Conservation (phyloP, 192 early-diverging fungal genomes). For the Linnemannia schmuckeri region DNA sequence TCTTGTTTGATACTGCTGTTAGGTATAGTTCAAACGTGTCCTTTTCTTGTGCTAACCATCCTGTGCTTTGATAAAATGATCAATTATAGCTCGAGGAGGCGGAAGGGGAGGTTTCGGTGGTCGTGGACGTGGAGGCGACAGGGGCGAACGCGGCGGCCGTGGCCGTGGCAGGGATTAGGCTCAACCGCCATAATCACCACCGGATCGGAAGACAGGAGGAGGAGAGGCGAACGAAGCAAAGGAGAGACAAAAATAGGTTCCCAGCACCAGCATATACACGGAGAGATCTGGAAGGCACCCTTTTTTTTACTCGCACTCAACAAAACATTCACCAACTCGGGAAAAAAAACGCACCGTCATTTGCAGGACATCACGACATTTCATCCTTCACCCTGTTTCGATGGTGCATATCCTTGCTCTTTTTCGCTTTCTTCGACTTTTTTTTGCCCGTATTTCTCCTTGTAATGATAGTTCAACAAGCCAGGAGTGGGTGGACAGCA, state of each 20-base stretch:
- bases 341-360: background rate
- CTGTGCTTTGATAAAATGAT: background rate
- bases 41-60: background rate
- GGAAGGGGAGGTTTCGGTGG: constrained; percentile 52
- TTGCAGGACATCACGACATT: background rate
- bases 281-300: background rate
- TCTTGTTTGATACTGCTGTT: no score
- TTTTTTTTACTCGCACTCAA: background rate
- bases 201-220: constrained; percentile 4
- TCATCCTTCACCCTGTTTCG: background rate
- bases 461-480: background rate
- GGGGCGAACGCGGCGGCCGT: constrained; percentile 40
- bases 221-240: background rate
- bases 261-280: background rate
- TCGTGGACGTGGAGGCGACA: constrained; percentile 41
- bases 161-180: constrained; percentile 51
- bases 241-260: background rate
- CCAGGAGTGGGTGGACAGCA: background rate
- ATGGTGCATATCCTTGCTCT: background rate
- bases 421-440: background rate
- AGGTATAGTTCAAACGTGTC: background rate
- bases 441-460: background rate
- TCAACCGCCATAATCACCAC: background rate
- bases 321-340: background rate
- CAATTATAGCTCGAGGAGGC: constrained; percentile 34